Conservation (phyloP, 1,284 basidiomycete species). For the Boletus coffeatus region DNA sequence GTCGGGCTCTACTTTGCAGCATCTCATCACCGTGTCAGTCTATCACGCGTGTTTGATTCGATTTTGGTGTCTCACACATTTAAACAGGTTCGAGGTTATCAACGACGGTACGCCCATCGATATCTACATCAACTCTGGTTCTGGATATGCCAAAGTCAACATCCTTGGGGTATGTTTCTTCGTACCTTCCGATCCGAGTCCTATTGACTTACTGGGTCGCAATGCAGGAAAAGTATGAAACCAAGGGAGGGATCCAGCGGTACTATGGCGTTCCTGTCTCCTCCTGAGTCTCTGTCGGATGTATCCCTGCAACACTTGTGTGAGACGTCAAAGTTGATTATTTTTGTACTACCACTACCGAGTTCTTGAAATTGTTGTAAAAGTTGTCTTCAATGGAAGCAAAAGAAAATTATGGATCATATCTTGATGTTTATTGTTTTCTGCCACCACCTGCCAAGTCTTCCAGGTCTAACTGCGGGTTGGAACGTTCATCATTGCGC, state of each 20-base stretch:
- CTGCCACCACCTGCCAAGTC: background rate
- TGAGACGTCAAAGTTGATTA: background rate
- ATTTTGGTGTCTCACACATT: background rate
- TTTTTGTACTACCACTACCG: background rate
- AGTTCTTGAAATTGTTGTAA: background rate
- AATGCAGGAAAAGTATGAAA: background rate
- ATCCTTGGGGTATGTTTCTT: background rate
- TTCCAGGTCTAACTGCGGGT: background rate
- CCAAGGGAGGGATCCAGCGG: background rate
- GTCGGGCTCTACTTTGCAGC: background rate
- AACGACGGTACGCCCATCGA: background rate
- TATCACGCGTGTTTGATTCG: background rate
- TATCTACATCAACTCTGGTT: background rate
- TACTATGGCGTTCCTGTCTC: background rate
- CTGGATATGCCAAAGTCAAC: background rate
- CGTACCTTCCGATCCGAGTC: background rate
- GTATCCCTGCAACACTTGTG: background rate
- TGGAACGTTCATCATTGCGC: background rate
- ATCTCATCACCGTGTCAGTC: background rate
- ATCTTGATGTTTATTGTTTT: background rate
- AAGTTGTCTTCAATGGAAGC: background rate
- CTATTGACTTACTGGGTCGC: background rate
- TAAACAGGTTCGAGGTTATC: background rate
- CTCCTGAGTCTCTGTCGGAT: background rate
- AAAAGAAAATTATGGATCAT: background rate